Conservation (phyloP, 2,329 filamentous ascomycete genomes). For the Aspergillus brunneoviolaceus region DNA sequence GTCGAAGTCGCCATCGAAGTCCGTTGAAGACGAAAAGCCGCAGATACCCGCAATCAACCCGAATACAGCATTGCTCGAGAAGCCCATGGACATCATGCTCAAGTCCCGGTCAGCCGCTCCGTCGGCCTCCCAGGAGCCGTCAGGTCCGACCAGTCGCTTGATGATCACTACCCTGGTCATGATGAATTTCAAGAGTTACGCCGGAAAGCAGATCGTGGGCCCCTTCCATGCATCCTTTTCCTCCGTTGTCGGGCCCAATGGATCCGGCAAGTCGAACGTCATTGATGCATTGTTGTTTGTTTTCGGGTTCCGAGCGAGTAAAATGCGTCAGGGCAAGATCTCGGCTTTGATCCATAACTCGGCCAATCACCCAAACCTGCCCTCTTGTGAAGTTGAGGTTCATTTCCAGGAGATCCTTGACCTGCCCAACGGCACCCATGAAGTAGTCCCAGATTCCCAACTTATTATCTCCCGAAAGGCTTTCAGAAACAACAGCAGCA, state of each 20-base stretch:
- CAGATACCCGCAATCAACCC: conserved; percentile 66
- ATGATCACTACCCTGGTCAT: conserved; percentile 91
- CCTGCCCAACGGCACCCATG: conserved; percentile 69
- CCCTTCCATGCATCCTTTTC: conserved; percentile 97
- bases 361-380: conserved; percentile 77
- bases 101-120: conserved; percentile 74
- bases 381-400: conserved; percentile 92
- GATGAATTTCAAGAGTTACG: conserved; percentile 99
- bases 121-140: conserved; percentile 67
- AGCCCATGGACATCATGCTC: conserved; percentile 89
- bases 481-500: conserved; percentile 97
- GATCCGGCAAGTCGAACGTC: conserved; percentile 97
- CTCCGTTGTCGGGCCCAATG: conserved; percentile 95
- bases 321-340: conserved; percentile 98
- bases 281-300: conserved; percentile 97
- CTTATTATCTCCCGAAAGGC: conserved; percentile 86
- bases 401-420: conserved; percentile 96
- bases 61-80: conserved; percentile 76
- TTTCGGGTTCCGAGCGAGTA: conserved; percentile 98
- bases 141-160: conserved; percentile 76
- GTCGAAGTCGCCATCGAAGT: conserved; percentile 49
- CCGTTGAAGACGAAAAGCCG: conserved; percentile 45
- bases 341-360: conserved; percentile 98
- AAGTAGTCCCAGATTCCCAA: conserved; percentile 78
- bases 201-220: conserved; percentile 88